Percentiles rank a stretch among this genome's conserved stretches.
These are phyloP conservation scores for Tulasnella sp. DNA, from an alignment of 768 basidiomycete genomes.

Conservation along the genomic window DNA sequence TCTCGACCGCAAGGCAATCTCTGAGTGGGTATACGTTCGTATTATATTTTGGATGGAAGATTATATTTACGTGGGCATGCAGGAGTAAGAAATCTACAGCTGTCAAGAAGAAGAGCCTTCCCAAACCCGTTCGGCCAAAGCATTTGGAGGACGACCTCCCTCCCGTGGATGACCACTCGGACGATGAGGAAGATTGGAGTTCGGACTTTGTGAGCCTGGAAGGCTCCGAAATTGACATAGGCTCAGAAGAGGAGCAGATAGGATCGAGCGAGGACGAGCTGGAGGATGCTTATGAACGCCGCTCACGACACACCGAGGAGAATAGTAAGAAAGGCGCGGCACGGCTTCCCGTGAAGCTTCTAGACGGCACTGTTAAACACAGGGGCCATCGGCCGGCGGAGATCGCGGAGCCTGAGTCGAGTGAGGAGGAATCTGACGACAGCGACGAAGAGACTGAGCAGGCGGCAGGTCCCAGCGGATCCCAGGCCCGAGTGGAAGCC, in stretches of 20 bases:
- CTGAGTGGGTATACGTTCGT: constrained; percentile 42
- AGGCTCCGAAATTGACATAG: constrained; percentile 18
- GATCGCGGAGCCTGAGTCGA: constrained; percentile 32
- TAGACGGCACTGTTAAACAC: constrained; percentile 63
- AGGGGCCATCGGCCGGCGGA: constrained; percentile 25
- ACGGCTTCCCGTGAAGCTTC: constrained; percentile 77
- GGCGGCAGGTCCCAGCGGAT: no score
- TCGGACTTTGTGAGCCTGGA: constrained; percentile 32
- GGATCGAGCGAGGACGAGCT: constrained; percentile 47
- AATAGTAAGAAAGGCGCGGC: constrained; percentile 43
- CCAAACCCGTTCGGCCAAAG: constrained; percentile 44
- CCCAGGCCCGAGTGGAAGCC: constrained; percentile 53
- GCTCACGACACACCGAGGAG: constrained; percentile 34
- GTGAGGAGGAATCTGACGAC: constrained; percentile 30
- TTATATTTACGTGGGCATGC: neutral
- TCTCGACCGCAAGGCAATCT: constrained; percentile 70
- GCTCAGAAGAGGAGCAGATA: constrained; percentile 25
- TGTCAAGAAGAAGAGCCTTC: constrained; percentile 44
- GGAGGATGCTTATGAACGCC: constrained; percentile 57
- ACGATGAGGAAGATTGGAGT: constrained; percentile 50
- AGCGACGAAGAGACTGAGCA: no score
- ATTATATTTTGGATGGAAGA: neutral
- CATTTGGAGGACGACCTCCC: constrained; percentile 50
- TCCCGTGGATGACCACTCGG: constrained; percentile 45
- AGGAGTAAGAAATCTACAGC: constrained; percentile 80